A percentile compares a stretch with the other conserved stretches of the same genome.
phyloP scores from a whole-genome alignment of 2,329 filamentous ascomycete genomes.

The Penicillium sp. region DNA sequence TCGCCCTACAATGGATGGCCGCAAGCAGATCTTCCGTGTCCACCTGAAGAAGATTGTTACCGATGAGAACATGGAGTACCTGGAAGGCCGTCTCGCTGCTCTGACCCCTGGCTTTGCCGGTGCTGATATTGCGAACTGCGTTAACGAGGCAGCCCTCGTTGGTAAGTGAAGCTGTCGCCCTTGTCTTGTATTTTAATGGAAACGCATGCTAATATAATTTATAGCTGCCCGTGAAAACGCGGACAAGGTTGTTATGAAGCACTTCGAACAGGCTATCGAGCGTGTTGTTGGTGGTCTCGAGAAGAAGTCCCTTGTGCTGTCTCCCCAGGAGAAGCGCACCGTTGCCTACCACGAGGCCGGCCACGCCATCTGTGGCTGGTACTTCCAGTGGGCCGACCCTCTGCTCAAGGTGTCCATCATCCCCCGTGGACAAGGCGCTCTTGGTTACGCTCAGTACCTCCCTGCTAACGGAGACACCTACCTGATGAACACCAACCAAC shows the following conservation, averaged over 20 bases:
- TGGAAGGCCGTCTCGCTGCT: slow-evolving; percentile 85
- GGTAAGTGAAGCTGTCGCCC: slow-evolving; percentile 59
- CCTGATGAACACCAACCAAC: slow-evolving; percentile 90
- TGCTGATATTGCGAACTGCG: slow-evolving; percentile 97
- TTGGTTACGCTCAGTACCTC: slow-evolving; percentile 97
- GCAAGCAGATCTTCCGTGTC: slow-evolving; percentile 93
- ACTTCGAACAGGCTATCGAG: slow-evolving; percentile 98
- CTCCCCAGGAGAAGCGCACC: slow-evolving; percentile 89
- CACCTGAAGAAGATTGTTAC: slow-evolving; percentile 95
- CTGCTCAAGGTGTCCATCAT: slow-evolving; percentile 99
- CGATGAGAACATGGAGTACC: slow-evolving; percentile 80
- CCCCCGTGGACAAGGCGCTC: slow-evolving; percentile 85
- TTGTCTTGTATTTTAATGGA: not conserved
- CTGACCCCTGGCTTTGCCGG: slow-evolving; percentile 95
- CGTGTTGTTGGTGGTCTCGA: slow-evolving; percentile 94
- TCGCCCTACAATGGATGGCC: slow-evolving; percentile 91
- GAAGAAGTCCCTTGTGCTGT: slow-evolving; percentile 94
- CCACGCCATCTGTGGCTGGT: slow-evolving; percentile 98
- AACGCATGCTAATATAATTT: slow-evolving; percentile 41
- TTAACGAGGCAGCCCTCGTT: slow-evolving; percentile 95
- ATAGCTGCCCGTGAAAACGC: slow-evolving; percentile 81
- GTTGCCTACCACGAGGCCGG: slow-evolving; percentile 98
- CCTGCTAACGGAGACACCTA: slow-evolving; percentile 82
- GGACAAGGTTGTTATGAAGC: slow-evolving; percentile 76
- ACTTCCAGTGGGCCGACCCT: slow-evolving; percentile 92